Evolutionary conservation across 768 basidiomycete species (phyloP).

Genomic region (Sarcomyxa edulis): DNA sequence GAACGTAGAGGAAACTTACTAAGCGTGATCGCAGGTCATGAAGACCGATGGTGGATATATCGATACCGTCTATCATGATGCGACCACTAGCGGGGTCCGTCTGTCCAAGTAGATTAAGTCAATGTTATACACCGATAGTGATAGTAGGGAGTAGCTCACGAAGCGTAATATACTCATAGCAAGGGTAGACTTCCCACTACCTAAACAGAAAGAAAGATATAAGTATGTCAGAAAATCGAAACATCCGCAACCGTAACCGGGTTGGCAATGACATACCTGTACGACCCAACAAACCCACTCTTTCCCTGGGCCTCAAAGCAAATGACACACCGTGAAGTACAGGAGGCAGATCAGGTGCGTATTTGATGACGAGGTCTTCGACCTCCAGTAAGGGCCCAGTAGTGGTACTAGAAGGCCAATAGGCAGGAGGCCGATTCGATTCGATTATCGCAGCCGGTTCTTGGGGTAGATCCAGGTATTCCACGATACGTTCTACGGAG

Average conservation of each 20-base stretch:
- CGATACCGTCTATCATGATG: constrained; percentile 86
- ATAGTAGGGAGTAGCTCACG: constrained; percentile 33
- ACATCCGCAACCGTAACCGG: constrained; percentile 4
- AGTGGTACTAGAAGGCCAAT: constrained; percentile 81
- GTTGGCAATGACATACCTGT: too few species aligned
- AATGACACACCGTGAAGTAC: constrained; percentile 78
- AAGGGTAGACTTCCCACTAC: constrained; percentile 78
- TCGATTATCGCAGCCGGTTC: constrained; percentile 79
- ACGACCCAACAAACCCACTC: constrained; percentile 76
- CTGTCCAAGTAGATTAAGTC: constrained; percentile 26
- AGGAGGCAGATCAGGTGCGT: constrained; percentile 78
- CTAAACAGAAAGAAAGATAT: constrained; percentile 20
- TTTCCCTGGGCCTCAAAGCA: constrained; percentile 61
- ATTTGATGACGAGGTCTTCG: constrained; percentile 75
- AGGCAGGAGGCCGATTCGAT: constrained; percentile 74
- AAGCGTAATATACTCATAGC: constrained; percentile 86
- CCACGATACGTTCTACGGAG: constrained; percentile 86
- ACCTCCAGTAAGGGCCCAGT: constrained; percentile 56
- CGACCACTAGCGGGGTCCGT: constrained; percentile 72
- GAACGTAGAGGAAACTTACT: too few species aligned
- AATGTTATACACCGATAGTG: constrained; percentile 2
- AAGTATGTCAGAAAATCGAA: neutral
- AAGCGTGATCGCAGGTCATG: constrained; percentile 76
- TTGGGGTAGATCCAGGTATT: constrained; percentile 87
- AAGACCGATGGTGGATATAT: constrained; percentile 82